Conservation (phyloP, 495 filamentous ascomycete genomes). For the Mycothermus thermophilus region DNA sequence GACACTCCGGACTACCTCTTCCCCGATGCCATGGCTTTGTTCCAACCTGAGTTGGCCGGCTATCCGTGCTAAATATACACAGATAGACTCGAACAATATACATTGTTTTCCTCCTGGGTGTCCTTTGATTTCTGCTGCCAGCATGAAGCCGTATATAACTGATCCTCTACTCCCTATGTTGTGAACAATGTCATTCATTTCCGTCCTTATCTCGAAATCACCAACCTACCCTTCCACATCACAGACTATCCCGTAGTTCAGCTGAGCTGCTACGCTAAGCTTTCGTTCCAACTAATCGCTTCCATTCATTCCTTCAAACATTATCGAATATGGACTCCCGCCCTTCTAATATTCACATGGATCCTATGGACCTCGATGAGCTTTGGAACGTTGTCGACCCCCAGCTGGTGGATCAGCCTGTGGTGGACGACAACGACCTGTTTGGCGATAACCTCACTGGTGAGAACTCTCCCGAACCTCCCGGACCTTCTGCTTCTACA, state of each 20-base stretch:
- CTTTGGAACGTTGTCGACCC: no score
- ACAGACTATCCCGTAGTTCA: conserved; percentile 1
- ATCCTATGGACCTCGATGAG: no score
- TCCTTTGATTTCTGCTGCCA: no score
- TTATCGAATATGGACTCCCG: no score
- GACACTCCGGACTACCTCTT: background rate
- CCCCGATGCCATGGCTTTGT: background rate
- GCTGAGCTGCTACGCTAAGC: conserved; percentile 4
- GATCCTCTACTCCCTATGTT: no score
- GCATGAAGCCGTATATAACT: conserved; percentile 1
- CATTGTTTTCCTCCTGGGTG: conserved; percentile 4
- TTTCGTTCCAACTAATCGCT: background rate
- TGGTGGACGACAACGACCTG: no score
- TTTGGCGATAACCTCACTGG: no score
- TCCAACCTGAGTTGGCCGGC: background rate
- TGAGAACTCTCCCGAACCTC: no score
- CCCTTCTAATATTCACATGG: no score
- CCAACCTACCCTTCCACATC: background rate
- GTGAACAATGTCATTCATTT: background rate
- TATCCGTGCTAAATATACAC: background rate
- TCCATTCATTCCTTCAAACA: background rate
- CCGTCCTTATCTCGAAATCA: no score
- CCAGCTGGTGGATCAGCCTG: no score
- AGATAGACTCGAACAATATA: background rate
- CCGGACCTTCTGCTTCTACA: no score